Conservation (phyloP, 2,329 filamentous ascomycete species). For the Hymenoscyphus fraxineus region DNA sequence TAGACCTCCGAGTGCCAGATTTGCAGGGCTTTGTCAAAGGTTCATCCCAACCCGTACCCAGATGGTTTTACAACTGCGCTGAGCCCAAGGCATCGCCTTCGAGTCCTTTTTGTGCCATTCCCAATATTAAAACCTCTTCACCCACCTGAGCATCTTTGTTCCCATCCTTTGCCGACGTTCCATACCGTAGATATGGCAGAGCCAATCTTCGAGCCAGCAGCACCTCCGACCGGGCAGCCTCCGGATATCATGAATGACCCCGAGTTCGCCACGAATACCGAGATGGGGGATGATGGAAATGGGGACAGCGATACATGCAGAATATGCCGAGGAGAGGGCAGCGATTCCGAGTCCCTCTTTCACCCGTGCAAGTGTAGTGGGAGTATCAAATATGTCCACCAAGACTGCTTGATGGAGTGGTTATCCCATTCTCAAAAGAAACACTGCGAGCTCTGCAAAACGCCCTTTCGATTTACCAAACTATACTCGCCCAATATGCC, state of each 20-base stretch:
- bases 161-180: background rate
- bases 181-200: slow-evolving; percentile 22
- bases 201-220: background rate
- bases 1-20: background rate
- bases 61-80: slow-evolving; percentile 26
- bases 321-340: slow-evolving; percentile 90
- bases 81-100: slow-evolving; percentile 31
- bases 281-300: slow-evolving; percentile 29
- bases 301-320: slow-evolving; percentile 73
- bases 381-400: slow-evolving; percentile 97
- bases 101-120: background rate
- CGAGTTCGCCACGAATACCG: slow-evolving; percentile 42
- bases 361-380: slow-evolving; percentile 98
- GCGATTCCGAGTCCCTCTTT: slow-evolving; percentile 79
- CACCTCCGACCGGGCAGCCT: slow-evolving; percentile 9
- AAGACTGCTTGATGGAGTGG: slow-evolving; percentile 98
- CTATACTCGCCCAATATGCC: slow-evolving; percentile 96
- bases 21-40: background rate
- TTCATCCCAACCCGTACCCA: slow-evolving; percentile 3
- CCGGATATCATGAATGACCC: slow-evolving; percentile 58
- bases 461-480: slow-evolving; percentile 95
- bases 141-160: background rate
- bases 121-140: background rate
- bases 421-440: slow-evolving; percentile 98
- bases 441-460: slow-evolving; percentile 99